Conservation (phyloP, 495 filamentous ascomycete genomes). For the Beverwykella pulmonaria region DNA sequence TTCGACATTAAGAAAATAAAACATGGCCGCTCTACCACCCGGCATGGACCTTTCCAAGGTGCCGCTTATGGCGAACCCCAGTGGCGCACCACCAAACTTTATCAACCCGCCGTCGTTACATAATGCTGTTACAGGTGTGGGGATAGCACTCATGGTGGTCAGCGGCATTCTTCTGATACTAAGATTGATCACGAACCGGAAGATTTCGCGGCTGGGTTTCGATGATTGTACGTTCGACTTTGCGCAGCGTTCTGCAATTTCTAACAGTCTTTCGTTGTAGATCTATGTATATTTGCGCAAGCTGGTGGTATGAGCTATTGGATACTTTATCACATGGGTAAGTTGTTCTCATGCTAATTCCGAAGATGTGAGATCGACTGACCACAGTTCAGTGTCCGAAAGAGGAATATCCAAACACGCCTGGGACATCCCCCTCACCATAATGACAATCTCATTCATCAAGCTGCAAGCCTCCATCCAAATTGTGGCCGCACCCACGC, state of each 20-base stretch:
- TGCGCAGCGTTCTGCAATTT: not conserved
- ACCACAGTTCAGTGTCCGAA: not conserved
- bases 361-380: not conserved
- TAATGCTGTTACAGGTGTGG: not conserved
- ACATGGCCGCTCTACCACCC: not conserved
- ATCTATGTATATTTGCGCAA: not conserved
- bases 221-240: constrained; percentile 1
- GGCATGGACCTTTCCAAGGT: not conserved
- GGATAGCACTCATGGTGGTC: not conserved
- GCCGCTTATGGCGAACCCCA: not conserved
- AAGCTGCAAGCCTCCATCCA: not conserved
- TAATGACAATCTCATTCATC: not conserved
- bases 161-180: not conserved
- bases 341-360: not conserved
- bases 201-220: not conserved
- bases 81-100: not conserved
- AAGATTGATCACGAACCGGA: not conserved
- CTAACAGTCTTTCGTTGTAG: not conserved
- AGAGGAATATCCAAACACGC: not conserved
- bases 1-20: no score
- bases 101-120: not conserved
- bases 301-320: constrained; percentile 3
- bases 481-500: not conserved
- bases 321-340: not conserved
- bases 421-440: constrained; percentile 1